Conservation (phyloP, 2,329 filamentous ascomycete species). For the Xylariaceae sp. region DNA sequence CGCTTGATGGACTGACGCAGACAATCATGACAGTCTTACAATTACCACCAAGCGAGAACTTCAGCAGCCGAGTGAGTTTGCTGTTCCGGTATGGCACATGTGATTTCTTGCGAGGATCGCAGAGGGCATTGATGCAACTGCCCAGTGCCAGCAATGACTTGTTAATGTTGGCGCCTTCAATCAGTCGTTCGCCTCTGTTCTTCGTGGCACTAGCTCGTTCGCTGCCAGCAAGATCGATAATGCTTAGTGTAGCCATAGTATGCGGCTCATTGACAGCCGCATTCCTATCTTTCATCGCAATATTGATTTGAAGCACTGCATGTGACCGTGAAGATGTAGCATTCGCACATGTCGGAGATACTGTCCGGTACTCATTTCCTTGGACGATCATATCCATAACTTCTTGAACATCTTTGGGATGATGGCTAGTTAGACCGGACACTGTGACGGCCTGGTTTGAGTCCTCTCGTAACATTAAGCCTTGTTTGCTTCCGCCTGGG, state of each 20-base stretch:
- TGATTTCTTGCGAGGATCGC: conserved; percentile 87
- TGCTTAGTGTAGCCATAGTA: conserved; percentile 97
- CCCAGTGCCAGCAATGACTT: conserved; percentile 93
- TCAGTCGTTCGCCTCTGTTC: conserved; percentile 87
- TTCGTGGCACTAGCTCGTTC: conserved; percentile 96
- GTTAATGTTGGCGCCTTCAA: conserved; percentile 99
- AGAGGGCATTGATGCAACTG: conserved; percentile 97
- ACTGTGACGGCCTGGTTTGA: conserved; percentile 92
- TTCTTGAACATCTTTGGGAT: conserved; percentile 87
- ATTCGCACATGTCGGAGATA: conserved; percentile 96
- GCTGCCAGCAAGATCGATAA: conserved; percentile 95
- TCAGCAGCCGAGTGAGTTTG: conserved; percentile 91
- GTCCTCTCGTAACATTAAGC: conserved; percentile 92
- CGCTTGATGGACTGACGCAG: conserved; percentile 93
- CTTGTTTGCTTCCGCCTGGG: conserved; percentile 80
- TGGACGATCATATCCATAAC: conserved; percentile 99
- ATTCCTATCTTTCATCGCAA: conserved; percentile 92
- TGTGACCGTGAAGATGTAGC: conserved; percentile 97
- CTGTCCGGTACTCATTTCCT: conserved; percentile 92
- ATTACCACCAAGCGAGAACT: conserved; percentile 96
- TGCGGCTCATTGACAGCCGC: conserved; percentile 92
- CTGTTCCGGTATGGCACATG: conserved; percentile 98
- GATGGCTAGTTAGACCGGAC: conserved; percentile 86
- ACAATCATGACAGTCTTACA: conserved; percentile 99
- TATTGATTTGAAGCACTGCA: conserved; percentile 95